Evolutionary conservation across 2,329 filamentous ascomycete species (phyloP), one percentile per base, ranked within the genome.

Genomic region (Exserohilum rostratum): DNA sequence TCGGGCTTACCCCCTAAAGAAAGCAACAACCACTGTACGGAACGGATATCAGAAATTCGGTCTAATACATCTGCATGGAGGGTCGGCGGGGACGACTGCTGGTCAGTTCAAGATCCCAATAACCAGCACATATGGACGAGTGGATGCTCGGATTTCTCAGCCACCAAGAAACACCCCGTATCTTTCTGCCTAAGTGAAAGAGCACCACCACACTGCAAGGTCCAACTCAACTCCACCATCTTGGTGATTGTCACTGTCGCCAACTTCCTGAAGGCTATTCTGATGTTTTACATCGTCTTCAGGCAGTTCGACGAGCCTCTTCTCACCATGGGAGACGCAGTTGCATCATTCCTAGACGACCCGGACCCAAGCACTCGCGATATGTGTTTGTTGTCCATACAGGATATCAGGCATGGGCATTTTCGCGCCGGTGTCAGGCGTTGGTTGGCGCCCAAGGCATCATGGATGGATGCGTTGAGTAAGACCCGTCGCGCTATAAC

Each of bases 141-240:
- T 17, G 33, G 33, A 35, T 35, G 33, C 33, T n/a, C 11, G 15
- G 33, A 35, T 15, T 35, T 35, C 9, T n/a, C 33, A 15, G 33
- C n/a, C 13, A 35, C 33, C 11, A 15, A 35, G 33, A 35, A 35
- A 35, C 9, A 35, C 13, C 33, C 55, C 3, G 56, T 69, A 3
- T 39, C 65, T 1, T 64, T 65, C 27, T 67, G 66, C 43, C 38
- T 67, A 6, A 63, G 58, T 50, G 61, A 69, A 38, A 34, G 15
- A 25, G 50, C 60, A 12, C 20, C 40, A 2, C 44, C 55, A 3
- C 42, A 40, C 38, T 40, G 38, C 18, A 40, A 40, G 13, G 12
- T 40, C 11, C 38, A 27, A 27, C 20, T 25, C 22, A 40, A n/a
- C 38, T 10, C 20, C 11, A 25, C 20, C 20, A 40, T 40, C 20